phyloP scores from a whole-genome alignment of 371 early-diverging fungal species.

The Pancytospora philotis region DNA sequence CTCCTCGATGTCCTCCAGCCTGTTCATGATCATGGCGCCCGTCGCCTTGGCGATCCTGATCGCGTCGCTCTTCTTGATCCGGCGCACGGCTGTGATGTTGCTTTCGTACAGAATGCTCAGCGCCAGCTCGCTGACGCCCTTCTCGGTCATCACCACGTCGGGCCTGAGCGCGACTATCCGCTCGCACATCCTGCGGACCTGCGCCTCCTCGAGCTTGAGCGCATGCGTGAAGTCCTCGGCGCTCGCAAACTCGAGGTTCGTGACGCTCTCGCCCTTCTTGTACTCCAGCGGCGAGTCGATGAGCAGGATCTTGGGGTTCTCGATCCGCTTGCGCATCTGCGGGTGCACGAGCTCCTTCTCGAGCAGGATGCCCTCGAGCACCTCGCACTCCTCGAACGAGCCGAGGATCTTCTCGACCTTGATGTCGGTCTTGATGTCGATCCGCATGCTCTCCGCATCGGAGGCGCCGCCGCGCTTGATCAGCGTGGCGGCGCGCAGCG shows the following conservation, averaged over 20 bases:
- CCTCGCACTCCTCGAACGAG: conserved; percentile 79
- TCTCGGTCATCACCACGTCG: conserved; percentile 95
- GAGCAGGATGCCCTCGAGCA: conserved; percentile 93
- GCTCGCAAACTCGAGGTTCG: conserved; percentile 89
- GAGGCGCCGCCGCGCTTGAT: conserved; percentile 67
- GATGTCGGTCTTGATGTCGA: conserved; percentile 92
- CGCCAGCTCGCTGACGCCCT: conserved; percentile 70
- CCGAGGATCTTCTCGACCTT: conserved; percentile 92
- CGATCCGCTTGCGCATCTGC: conserved; percentile 92
- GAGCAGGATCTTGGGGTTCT: conserved; percentile 88
- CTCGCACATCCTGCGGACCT: conserved; percentile 85
- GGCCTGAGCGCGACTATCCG: conserved; percentile 86
- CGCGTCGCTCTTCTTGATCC: conserved; percentile 94
- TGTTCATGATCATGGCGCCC: conserved; percentile 89
- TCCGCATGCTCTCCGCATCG: conserved; percentile 61
- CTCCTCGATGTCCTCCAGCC: conserved; percentile 85
- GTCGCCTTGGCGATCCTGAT: conserved; percentile 91
- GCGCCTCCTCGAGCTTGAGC: conserved; percentile 96
- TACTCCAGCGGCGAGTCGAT: conserved; percentile 98
- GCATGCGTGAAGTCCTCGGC: conserved; percentile 87
- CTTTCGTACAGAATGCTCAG: conserved; percentile 42
- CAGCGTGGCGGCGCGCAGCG: conserved; percentile 80
- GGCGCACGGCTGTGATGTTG: conserved; percentile 91
- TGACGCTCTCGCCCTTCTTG: conserved; percentile 99
- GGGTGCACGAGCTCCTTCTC: conserved; percentile 99